A percentile compares a stretch with the other conserved stretches of the same genome.
These are phyloP conservation scores for Saccharomyces hybrid DNA, from an alignment of 1,139 yeast species.

Conservation along the genomic window DNA sequence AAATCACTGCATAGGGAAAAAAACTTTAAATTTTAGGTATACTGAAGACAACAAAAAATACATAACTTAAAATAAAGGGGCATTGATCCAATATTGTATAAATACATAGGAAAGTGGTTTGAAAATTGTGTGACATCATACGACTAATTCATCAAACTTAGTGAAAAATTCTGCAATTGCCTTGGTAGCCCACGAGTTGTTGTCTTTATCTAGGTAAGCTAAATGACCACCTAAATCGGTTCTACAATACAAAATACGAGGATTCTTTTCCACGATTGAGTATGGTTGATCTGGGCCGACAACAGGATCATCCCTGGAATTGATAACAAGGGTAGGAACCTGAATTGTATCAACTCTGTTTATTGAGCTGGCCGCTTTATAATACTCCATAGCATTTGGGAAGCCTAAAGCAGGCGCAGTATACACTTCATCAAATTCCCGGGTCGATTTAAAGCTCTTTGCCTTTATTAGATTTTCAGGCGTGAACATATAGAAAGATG, in stretches of 20 bases:
- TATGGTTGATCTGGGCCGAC: conserved; percentile 60
- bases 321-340: conserved; percentile 62
- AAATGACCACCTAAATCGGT: conserved; percentile 87
- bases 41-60: neutral
- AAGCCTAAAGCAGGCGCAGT: conserved; percentile 75
- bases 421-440: conserved; percentile 60
- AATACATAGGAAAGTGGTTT: neutral
- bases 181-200: conserved; percentile 67
- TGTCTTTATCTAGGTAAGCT: conserved; percentile 49
- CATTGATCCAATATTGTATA: neutral
- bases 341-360: conserved; percentile 46
- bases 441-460: conserved; percentile 32
- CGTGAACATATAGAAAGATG: conserved; percentile 28
- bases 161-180: conserved; percentile 56
- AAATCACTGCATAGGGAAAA: neutral
- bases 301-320: conserved; percentile 79
- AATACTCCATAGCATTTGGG: conserved; percentile 62
- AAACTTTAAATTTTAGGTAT: no score
- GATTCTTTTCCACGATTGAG: conserved; percentile 54
- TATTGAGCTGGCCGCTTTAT: conserved; percentile 59
- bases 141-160: conserved; percentile 40
- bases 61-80: neutral
- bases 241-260: conserved; percentile 55
- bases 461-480: conserved; percentile 34
- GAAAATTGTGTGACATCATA: conserved; percentile 5